Evolutionary conservation across 148 eudicot species (phyloP), one percentile per base, ranked within the genome.

Genomic region (Rhododendron ovatum): DNA sequence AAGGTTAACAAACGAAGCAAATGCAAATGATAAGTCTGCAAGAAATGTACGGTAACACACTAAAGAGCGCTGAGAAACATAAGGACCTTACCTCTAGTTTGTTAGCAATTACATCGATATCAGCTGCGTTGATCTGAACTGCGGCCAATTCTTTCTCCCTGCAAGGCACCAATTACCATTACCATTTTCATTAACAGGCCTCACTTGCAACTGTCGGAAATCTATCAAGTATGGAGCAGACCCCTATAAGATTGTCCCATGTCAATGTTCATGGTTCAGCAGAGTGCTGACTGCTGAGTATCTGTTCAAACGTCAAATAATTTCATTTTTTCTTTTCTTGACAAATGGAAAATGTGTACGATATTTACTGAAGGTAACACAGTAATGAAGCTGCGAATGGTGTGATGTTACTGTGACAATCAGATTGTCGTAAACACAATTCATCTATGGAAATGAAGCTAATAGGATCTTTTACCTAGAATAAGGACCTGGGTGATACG

Each of bases 71-170:
- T 7, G 20, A 80, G 47, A 59, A 53, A 24, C n/a, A 57, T 1
- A 37, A 48, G 28, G 80, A 26, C 63, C 88, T 84, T 67, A 96
- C 99, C 98, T 96, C 99, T 28, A 95, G 94, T 81, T 96, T 98
- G 79, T 88, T 95, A 15, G 98, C 98, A 85, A 96, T 96, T 83
- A 94, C 84, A 89, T 96, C 98, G 41, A 97, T 84, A 87, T 94
- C 98, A 73, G 90, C 95, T 5, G 94, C 91, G 88, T 95, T 97
- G 83, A 97, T 96, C 91, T 92, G 94, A 28, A 96, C 99, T 73
- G 96, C 98, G 43, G 99, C 98, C 90, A 96, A 88, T 88, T 96
- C 99, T 86, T 92, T 96, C 85, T 95, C 98, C 90, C 98, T 94
- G 87, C 51, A 59, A 83, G 78, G 20, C 35, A 81, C 47, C 73